Percentiles rank a stretch among this genome's conserved stretches.
Conservation (phyloP, 2,329 filamentous ascomycete species). For the Hansfordia pulvinata region DNA sequence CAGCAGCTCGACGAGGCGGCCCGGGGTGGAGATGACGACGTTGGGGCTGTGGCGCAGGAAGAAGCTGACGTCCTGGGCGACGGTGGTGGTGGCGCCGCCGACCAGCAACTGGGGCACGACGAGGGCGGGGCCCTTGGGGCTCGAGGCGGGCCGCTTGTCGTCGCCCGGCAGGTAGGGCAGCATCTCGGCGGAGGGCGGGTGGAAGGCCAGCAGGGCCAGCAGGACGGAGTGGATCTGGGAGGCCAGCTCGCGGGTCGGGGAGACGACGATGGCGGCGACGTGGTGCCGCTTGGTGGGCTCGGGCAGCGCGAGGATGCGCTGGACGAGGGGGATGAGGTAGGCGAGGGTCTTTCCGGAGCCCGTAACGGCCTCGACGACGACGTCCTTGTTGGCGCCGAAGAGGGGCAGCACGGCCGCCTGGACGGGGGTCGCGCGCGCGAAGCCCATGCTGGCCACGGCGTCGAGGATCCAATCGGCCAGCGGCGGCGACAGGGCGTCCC, state of each 20-base stretch:
- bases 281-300: constrained; percentile 83
- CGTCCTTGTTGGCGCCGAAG: constrained; percentile 81
- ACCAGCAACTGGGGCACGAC: constrained; percentile 80
- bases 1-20: constrained; percentile 75
- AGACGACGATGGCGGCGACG: constrained; percentile 80
- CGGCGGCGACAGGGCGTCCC: constrained; percentile 56
- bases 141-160: constrained; percentile 36
- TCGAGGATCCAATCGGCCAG: constrained; percentile 77
- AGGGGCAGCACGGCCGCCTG: constrained; percentile 84
- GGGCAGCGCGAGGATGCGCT: constrained; percentile 66
- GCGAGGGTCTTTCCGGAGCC: constrained; percentile 84
- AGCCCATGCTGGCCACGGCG: constrained; percentile 73
- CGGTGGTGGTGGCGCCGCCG: constrained; percentile 61
- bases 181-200: constrained; percentile 60
- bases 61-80: constrained; percentile 72
- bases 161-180: constrained; percentile 40
- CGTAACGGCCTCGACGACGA: constrained; percentile 86
- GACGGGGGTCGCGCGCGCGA: constrained; percentile 82
- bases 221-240: constrained; percentile 81
- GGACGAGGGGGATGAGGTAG: constrained; percentile 72
- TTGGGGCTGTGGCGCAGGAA: constrained; percentile 82
- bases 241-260: constrained; percentile 85
- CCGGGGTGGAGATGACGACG: constrained; percentile 80
- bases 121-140: constrained; percentile 26
- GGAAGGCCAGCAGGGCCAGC: constrained; percentile 65